Evolutionary conservation across 768 basidiomycete genomes (phyloP).

Genomic region (Scleroderma bovista): DNA sequence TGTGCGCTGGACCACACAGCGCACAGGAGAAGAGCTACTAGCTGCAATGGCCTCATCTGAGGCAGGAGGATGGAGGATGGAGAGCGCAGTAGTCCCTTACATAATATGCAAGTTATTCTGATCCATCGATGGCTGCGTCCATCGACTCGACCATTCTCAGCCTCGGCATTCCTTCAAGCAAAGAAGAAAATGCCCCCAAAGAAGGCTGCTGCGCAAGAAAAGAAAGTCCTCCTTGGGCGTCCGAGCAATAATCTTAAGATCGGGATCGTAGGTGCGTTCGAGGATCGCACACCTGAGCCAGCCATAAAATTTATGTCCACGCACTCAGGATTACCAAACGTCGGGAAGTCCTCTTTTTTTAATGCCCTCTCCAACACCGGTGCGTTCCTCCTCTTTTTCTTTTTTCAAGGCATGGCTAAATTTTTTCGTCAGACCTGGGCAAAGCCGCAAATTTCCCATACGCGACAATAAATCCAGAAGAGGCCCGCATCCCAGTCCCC

Average conservation of each 20-base stretch:
- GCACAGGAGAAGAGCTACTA: conserved; percentile 15
- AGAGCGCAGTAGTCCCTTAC: no score
- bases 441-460: conserved; percentile 99
- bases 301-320: conserved; percentile 2
- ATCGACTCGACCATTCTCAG: conserved; percentile 28
- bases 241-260: conserved; percentile 98
- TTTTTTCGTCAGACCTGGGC: conserved; percentile 60
- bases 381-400: conserved; percentile 28
- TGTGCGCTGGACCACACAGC: conserved; percentile 33
- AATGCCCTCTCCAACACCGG: conserved; percentile 91
- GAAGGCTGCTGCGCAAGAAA: conserved; percentile 71
- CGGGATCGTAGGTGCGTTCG: conserved; percentile 88
- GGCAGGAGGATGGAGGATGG: background rate
- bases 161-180: conserved; percentile 31
- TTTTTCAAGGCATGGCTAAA: conserved; percentile 2
- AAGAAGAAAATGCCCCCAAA: conserved; percentile 89
- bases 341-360: conserved; percentile 99
- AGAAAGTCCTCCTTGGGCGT: conserved; percentile 82
- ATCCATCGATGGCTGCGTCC: conserved; percentile 30
- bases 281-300: background rate
- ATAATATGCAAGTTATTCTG: no score
- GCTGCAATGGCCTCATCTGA: conserved; percentile 13
- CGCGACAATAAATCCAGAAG: conserved; percentile 89
- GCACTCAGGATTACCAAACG: conserved; percentile 79
- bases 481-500: conserved; percentile 94